phyloP scores from a whole-genome alignment of 352 stramenopile genomes.

The Pythium monospermum region DNA sequence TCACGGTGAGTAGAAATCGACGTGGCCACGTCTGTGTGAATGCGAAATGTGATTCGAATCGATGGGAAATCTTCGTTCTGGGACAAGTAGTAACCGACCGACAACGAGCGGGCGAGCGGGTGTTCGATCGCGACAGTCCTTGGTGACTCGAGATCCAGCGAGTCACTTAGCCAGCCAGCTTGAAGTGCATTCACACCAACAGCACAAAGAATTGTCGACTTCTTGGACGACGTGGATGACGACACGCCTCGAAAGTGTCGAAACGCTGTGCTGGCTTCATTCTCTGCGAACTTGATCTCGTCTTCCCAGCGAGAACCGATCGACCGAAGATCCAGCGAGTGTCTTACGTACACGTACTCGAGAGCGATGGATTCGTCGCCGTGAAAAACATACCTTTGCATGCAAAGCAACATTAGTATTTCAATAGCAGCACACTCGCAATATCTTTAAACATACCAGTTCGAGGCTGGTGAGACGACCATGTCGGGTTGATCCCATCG shows the following conservation, averaged over 20 bases:
- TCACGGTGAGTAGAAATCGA: too few relatives aligned
- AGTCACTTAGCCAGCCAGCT: not conserved
- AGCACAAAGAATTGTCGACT: constrained; percentile 2
- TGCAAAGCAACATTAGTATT: not conserved
- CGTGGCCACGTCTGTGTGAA: not conserved
- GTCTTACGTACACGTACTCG: constrained; percentile 15
- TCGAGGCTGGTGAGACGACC: not conserved
- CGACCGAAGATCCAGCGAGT: constrained; percentile 1
- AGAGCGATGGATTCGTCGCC: constrained; percentile 6
- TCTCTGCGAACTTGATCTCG: not conserved
- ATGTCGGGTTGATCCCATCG: constrained; percentile 14
- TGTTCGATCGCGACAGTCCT: not conserved
- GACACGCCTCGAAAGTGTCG: not conserved
- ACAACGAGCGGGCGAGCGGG: constrained; percentile 1
- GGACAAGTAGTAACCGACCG: constrained; percentile 8
- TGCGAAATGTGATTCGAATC: constrained; percentile 14
- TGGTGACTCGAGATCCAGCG: not conserved
- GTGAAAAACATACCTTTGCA: constrained; percentile 13
- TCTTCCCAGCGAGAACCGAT: constrained; percentile 14
- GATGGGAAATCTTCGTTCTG: constrained; percentile 9
- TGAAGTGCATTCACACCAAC: constrained; percentile 13
- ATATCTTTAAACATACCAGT: constrained; percentile 1
- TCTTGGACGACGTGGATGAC: not conserved
- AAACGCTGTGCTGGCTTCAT: constrained; percentile 7
- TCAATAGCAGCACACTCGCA: not conserved